These are phyloP conservation scores for Colletotrichum aenigma DNA, from an alignment of 2,329 filamentous ascomycete species.

Conservation along the genomic window DNA sequence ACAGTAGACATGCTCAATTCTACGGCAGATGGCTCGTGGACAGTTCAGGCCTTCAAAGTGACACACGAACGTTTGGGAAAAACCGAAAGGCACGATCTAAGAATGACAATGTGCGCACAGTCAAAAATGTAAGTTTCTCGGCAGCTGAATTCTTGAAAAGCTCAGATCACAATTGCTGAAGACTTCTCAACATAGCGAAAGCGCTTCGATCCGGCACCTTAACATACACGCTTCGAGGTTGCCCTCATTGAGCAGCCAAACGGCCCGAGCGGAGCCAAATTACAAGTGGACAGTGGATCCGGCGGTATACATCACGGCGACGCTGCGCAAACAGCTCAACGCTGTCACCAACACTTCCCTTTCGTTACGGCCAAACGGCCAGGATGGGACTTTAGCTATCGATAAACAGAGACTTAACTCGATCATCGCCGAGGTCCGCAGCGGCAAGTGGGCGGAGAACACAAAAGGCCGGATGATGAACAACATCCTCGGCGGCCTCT, in stretches of 20 bases:
- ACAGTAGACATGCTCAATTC: no score
- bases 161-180: no score
- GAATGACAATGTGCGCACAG: no score
- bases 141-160: no score
- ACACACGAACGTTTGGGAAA: no score
- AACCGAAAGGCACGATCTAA: no score
- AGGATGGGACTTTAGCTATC: background rate
- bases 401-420: background rate
- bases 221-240: background rate
- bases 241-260: background rate
- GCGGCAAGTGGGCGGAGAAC: background rate
- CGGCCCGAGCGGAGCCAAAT: background rate
- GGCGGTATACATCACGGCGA: background rate
- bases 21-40: no score
- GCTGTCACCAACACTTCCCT: background rate
- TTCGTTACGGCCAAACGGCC: background rate
- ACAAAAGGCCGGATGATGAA: background rate
- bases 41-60: no score
- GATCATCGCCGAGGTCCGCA: background rate
- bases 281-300: background rate
- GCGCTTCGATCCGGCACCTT: background rate
- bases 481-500: background rate
- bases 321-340: background rate
- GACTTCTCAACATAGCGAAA: background rate
- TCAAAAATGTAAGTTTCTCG: no score